Evolutionary conservation across 2,329 filamentous ascomycete species (phyloP), one percentile per base, ranked within the genome.

Genomic region (Trichoderma semiorbis): DNA sequence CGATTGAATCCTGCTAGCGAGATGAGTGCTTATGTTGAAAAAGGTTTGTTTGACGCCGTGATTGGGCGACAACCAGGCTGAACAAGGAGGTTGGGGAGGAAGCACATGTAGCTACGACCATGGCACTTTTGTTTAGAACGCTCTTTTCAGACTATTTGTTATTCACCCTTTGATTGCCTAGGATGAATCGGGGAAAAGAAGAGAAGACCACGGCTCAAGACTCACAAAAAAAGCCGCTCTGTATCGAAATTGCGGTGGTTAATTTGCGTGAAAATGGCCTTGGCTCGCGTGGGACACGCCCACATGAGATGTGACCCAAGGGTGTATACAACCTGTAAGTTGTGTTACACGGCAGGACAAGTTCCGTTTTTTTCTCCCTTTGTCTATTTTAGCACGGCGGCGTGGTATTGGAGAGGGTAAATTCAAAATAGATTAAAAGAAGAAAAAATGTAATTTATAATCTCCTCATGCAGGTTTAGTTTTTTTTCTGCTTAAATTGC

Each of bases 41-140:
- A 34, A 50, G 8, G 36, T 55, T 28, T 18, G 14, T 21, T 34
- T 1, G 32, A 36, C 18, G n/a, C 14, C 16, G 8, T 53, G 43
- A 24, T 53, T 53, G 62, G 62, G 2, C 14, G 43, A 32, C 39
- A 65, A 53, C 28, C 43, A 53, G 62, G 62, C 30, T 47, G 43
- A 11, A 32, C 26, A 34, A 21, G 55, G 36, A 66, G 18, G 24
- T 43, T 18, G 36, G 26, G 55, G 21, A 16, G 26, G 16, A 57
- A 30, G 26, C 16, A 58, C 53, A 58, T 30, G 47, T 34, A 28
- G 16, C 26, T 62, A 50, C 34, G 39, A n/a, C 10, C 28, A 55
- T 34, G 55, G 68, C 21, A 70, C 55, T 61, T 61, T 61, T 70
- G 67, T 63, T 43, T 43, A 39, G 26, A 47, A 28, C 36, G n/a